Base-by-base conservation (phyloP, 441 rosid genomes). In the Croton setiger region DNA sequence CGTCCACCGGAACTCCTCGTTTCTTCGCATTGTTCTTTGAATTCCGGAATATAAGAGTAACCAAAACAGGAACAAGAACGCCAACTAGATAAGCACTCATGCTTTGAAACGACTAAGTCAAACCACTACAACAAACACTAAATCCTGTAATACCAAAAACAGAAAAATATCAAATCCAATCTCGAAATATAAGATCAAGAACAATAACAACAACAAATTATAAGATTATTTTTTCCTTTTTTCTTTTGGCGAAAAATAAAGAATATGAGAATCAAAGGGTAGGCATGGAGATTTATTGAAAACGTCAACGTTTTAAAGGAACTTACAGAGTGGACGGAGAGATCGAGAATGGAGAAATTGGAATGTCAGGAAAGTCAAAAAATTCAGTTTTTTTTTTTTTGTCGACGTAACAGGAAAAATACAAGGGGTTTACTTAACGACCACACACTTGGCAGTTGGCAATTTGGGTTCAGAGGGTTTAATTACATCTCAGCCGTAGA, bases 1-100 rank as follows among this genome's bases (percentile, higher is more conserved):
- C 91, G 70, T 93, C 96, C 63, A 84, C 87, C 3, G 82, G 81
- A 48, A 93, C 82, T 51, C 99, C 99, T 74, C 99, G 81, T 68
- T 83, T 86, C 84, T 87, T 93, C 4, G 61, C 75, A 69, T 20
- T 21, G 17, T 81, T 84, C 81, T 84, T 88, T 1, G 88, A 75
- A 53, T 81, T 92, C 41, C 87, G 86, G 72, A 89, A 62, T 41
- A 93, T 63, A 74, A 92, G 74, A 18, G 96, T 82, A 64, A 86
- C 72, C 57, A 92, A 79, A 64, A 96, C 75, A 61, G 99, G 99
- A 72, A 91, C 88, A 54, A 93, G 71, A 12, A 79, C 83, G 41
- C 96, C 92, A 37, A 86, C 84, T 18, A 91, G 68, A 72, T 93
- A 96, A 63, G 89, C 89, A 79, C 77, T 81, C 99, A 96, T 96